Conservation (phyloP, 768 basidiomycete species). For the Tricholoma furcatifolium region DNA sequence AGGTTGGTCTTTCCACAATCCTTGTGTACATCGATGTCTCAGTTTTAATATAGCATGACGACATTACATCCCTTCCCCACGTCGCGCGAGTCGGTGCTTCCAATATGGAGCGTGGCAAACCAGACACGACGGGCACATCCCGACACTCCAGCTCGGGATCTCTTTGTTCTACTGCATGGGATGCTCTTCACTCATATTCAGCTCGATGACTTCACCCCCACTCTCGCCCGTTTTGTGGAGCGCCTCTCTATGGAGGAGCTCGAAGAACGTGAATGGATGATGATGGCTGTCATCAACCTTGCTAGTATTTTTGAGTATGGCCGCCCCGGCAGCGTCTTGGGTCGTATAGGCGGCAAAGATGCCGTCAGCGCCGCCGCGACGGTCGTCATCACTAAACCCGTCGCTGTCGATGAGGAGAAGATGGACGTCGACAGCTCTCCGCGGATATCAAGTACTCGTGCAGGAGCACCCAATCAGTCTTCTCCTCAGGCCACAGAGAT, state of each 20-base stretch:
- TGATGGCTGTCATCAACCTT: conserved; percentile 91
- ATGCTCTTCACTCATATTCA: conserved; percentile 97
- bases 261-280: conserved; percentile 89
- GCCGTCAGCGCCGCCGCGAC: conserved; percentile 29
- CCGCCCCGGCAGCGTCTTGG: conserved; percentile 64
- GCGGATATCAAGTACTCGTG: conserved; percentile 16
- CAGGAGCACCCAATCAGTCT: conserved; percentile 14
- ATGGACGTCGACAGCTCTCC: conserved; percentile 61
- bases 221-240: conserved; percentile 83
- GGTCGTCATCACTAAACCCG: conserved; percentile 23
- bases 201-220: conserved; percentile 85
- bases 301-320: conserved; percentile 88
- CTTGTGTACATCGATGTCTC: neutral
- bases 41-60: conserved; percentile 66
- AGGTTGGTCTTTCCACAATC: conserved; percentile 54
- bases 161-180: conserved; percentile 92
- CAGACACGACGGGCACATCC: conserved; percentile 75
- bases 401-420: conserved; percentile 42
- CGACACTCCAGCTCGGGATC: conserved; percentile 67
- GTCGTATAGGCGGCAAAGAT: conserved; percentile 60
- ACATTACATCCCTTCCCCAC: conserved; percentile 84
- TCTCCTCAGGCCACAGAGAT: conserved; percentile 34
- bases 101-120: conserved; percentile 78
- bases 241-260: conserved; percentile 80
- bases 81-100: conserved; percentile 86